A percentile compares a stretch with the other conserved stretches of the same genome.
phyloP scores from a whole-genome alignment of 805 yeast species.

The Zygotorulaspora florentina region DNA sequence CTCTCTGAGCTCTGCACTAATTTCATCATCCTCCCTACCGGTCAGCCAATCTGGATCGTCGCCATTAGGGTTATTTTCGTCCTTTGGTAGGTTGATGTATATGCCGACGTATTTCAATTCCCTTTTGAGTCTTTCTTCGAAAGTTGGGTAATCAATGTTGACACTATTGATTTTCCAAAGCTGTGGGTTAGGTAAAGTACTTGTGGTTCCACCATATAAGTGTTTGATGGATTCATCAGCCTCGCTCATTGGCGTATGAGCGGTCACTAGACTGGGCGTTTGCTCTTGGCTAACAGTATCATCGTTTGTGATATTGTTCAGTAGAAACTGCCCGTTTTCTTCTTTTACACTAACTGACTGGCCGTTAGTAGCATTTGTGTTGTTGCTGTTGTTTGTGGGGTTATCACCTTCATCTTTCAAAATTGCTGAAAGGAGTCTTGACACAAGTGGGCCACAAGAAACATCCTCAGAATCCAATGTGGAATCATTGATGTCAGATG shows the following conservation, averaged over 20 bases:
- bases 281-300: conserved; percentile 16
- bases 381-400: not conserved
- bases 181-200: conserved; percentile 40
- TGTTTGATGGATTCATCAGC: conserved; percentile 10
- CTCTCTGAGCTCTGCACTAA: conserved; percentile 73
- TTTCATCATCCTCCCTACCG: conserved; percentile 88
- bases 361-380: not conserved
- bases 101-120: conserved; percentile 90
- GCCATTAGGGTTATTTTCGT: conserved; percentile 28
- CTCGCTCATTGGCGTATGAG: conserved; percentile 23
- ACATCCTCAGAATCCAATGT: conserved; percentile 65
- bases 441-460: conserved; percentile 87
- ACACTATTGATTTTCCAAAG: conserved; percentile 45
- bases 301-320: conserved; percentile 4
- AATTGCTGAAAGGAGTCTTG: conserved; percentile 78
- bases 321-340: conserved; percentile 2
- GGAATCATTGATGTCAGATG: conserved; percentile 51
- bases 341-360: conserved; percentile 8
- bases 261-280: conserved; percentile 18
- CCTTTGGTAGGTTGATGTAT: conserved; percentile 52
- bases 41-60: conserved; percentile 58
- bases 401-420: conserved; percentile 34
- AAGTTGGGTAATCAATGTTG: conserved; percentile 64
- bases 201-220: conserved; percentile 23
- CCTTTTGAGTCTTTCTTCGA: conserved; percentile 83